Conservation (phyloP, 371 early-diverging fungal species). For the Basidiobolus meristosporus region DNA sequence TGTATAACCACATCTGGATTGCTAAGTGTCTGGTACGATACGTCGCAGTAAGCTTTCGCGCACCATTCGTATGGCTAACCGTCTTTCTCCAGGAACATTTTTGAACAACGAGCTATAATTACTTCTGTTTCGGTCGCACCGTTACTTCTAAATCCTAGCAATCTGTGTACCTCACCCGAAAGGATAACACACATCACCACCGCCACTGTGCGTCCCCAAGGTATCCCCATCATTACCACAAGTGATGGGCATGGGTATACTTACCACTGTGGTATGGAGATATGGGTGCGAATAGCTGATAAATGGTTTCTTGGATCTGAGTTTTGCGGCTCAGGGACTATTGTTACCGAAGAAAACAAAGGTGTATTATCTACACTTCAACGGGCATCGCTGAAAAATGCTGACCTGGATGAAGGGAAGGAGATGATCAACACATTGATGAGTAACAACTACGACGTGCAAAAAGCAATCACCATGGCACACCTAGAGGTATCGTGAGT, state of each 20-base stretch:
- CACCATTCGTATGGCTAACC: neutral
- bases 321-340: conserved; percentile 18
- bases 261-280: conserved; percentile 41
- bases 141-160: conserved; percentile 14
- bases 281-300: conserved; percentile 55
- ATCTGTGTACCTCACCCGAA: conserved; percentile 14
- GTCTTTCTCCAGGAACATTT: conserved; percentile 21
- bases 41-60: neutral
- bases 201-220: conserved; percentile 34
- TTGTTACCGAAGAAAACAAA: neutral
- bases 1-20: conserved; percentile 38
- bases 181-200: conserved; percentile 25
- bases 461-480: conserved; percentile 11
- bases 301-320: conserved; percentile 32
- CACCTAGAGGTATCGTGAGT: conserved; percentile 13
- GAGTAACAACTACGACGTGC: conserved; percentile 1
- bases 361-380: neutral
- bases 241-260: conserved; percentile 51
- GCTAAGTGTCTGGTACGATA: conserved; percentile 33
- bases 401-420: conserved; percentile 6
- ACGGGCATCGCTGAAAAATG: neutral
- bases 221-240: conserved; percentile 48
- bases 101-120: conserved; percentile 16
- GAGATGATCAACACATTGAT: conserved; percentile 5
- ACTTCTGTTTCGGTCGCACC: conserved; percentile 33